Evolutionary conservation across 2,329 filamentous ascomycete genomes (phyloP).

Genomic region (Claviceps spartinae): DNA sequence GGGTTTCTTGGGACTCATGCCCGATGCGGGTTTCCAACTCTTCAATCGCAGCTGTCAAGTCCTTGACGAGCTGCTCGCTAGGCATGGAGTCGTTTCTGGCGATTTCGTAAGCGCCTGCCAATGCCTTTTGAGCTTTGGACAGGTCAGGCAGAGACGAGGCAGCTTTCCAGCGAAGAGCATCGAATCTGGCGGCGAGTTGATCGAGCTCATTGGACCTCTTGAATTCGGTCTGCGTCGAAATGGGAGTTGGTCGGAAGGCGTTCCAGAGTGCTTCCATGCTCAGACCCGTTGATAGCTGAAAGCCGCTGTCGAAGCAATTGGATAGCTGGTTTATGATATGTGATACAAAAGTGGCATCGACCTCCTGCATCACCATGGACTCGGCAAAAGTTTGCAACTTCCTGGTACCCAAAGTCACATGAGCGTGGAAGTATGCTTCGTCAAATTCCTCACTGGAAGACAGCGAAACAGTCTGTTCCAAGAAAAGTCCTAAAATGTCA

Average conservation of each 20-base stretch:
- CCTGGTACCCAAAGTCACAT: conserved; percentile 37
- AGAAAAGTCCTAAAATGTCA: conserved; percentile 34
- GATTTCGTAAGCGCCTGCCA: conserved; percentile 43
- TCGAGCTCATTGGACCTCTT: conserved; percentile 37
- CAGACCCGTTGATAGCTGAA: conserved; percentile 60
- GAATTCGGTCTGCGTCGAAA: conserved; percentile 32
- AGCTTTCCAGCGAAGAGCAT: conserved; percentile 45
- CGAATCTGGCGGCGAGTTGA: conserved; percentile 44
- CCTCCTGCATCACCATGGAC: conserved; percentile 10
- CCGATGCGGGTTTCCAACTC: conserved; percentile 34
- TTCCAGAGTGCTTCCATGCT: conserved; percentile 74
- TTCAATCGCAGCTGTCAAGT: conserved; percentile 37
- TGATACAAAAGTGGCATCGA: conserved; percentile 24
- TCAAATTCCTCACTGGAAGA: conserved; percentile 36
- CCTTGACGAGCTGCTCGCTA: conserved; percentile 33
- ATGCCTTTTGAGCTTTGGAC: conserved; percentile 36
- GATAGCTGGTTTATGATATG: conserved; percentile 30
- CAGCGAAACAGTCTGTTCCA: conserved; percentile 39
- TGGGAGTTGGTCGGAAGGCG: conserved; percentile 49
- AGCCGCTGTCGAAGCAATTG: conserved; percentile 51
- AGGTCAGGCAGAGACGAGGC: conserved; percentile 37
- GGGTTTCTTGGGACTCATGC: conserved; percentile 24
- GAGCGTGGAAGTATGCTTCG: conserved; percentile 51
- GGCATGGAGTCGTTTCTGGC: conserved; percentile 29
- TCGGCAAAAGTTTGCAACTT: conserved; percentile 24